Evolutionary conservation across 176 grass and related monocot species (phyloP).

Genomic region (Zoysia japonica): DNA sequence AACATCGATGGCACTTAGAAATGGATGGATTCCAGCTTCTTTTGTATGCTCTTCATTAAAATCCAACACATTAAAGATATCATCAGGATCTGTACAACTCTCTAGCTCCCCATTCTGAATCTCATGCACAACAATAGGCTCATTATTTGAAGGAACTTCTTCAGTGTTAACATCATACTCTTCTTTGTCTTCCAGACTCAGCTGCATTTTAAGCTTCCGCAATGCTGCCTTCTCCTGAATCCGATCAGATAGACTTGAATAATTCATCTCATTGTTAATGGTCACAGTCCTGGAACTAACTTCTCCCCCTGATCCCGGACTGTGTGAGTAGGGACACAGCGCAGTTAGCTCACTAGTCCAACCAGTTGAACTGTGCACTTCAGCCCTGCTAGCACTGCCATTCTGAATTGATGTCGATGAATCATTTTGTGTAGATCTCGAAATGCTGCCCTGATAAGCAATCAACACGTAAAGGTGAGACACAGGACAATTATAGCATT

Average conservation of each 20-base stretch:
- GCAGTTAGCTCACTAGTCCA: conserved; percentile 49
- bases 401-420: conserved; percentile 51
- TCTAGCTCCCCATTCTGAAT: conserved; percentile 41
- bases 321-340: conserved; percentile 45
- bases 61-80: conserved; percentile 41
- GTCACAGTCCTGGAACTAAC: conserved; percentile 61
- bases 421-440: conserved; percentile 35
- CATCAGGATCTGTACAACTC: conserved; percentile 31
- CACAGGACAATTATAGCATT: neutral
- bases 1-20: conserved; percentile 53
- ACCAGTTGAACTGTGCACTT: conserved; percentile 48
- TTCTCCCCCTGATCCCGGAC: conserved; percentile 70
- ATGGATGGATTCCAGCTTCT: conserved; percentile 26
- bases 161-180: neutral
- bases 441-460: conserved; percentile 57
- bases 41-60: conserved; percentile 33
- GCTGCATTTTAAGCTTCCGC: conserved; percentile 45
- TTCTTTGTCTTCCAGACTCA: conserved; percentile 61
- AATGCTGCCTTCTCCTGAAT: conserved; percentile 42
- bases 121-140: neutral
- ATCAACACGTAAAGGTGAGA: conserved; percentile 18
- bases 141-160: conserved; percentile 37
- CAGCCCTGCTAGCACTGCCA: conserved; percentile 40
- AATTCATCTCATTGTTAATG: conserved; percentile 34
- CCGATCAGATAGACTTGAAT: conserved; percentile 44